Evolutionary conservation across 2,329 filamentous ascomycete species (phyloP), one percentile per base, ranked within the genome.

Genomic region (Trichoderma harzianum): DNA sequence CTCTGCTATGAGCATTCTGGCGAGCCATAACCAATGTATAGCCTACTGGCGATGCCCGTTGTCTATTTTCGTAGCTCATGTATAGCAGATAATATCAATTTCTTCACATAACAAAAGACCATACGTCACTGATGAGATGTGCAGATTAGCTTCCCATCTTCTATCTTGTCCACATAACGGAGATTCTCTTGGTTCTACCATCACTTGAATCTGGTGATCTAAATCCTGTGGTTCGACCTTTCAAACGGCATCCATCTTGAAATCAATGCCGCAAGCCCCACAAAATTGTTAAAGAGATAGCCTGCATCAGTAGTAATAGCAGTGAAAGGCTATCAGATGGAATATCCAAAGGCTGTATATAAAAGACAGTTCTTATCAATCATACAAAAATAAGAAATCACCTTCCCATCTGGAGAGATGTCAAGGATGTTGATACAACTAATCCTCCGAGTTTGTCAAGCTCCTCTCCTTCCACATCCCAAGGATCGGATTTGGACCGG

Each of bases 1-100:
- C 18, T 3, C 18, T 60, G 28, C 18, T 34, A 1, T 60, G 57
- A 5, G 57, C 89, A 74, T 92, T 93, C 43, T 83, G 82, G 28
- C 86, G 82, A 0, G 90, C 89, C 28, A 92, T 78, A 7, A 8
- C 18, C 4, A 51, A 6, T 10, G 4, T 2, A 51, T 12, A 51
- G 43, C 43, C n/a, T 51, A 21, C 43, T 51, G 4, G 8, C n/a
- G n/a, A 51, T 21, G n/a, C 1, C 10, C n/a, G 10, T 51, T 21
- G 10, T 51, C 43, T 24, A 1, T 21, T 21, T 21, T 21, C 18
- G 18, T n/a, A n/a, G 8, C 1, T 21, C 18, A 47, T 18, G 7
- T n/a, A 4, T 5, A n/a, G 8, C 10, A 51, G 43, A 21, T 7
- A 7, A 7, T 21, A 21, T 51, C n/a, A 5, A 0, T 51, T 24